Percentiles rank a stretch among this genome's conserved stretches.
Evolutionary conservation across 176 grass and related monocot species (phyloP).

Genomic region (Sorghum bicolor): Sorghum_bicolor_NCBIv3 NC_012874.2:17391501-17392000

Average conservation of each 20-base stretch:
- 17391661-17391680: slow-evolving; percentile 42
- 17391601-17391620: slow-evolving; percentile 34
- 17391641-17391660: slow-evolving; percentile 45
- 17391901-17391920: background rate
- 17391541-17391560: slow-evolving; percentile 32
- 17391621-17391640: background rate
- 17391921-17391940: background rate
- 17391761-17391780: background rate
- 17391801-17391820: background rate
- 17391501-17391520: slow-evolving; percentile 43
- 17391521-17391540: slow-evolving; percentile 46
- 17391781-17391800: background rate
- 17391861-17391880: too few species aligned
- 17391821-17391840: slow-evolving; percentile 65
- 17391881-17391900: background rate
- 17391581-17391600: slow-evolving; percentile 44
- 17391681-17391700: slow-evolving; percentile 10
- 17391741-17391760: background rate
- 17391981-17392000: too few species aligned
- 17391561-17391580: slow-evolving; percentile 44
- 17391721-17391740: slow-evolving; percentile 52
- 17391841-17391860: slow-evolving; percentile 39
- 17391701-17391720: slow-evolving; percentile 64
- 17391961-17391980: too few species aligned
- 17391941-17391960: background rate